Evolutionary conservation across 140 eudicot genomes (phyloP).

Genomic region (Cichorium intybus): DNA sequence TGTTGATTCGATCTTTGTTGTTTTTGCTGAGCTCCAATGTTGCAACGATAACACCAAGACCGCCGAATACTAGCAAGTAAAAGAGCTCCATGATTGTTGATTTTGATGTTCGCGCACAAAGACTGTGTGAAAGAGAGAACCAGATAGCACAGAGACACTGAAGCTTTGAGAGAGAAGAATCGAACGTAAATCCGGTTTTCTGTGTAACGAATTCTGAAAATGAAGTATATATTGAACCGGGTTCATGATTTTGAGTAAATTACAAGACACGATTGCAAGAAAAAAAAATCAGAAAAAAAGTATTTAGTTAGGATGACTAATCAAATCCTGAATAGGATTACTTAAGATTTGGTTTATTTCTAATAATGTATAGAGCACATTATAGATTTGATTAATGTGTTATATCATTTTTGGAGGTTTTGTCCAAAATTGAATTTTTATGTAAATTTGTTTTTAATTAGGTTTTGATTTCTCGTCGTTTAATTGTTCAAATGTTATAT

Average conservation of each 20-base stretch:
- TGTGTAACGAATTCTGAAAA: neutral
- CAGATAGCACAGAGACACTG: slow-evolving; percentile 17
- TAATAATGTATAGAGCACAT: neutral
- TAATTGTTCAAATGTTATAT: too few species aligned
- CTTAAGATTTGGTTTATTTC: neutral
- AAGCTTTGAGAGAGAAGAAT: neutral
- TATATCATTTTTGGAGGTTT: too few species aligned
- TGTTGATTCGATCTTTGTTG: slow-evolving; percentile 86
- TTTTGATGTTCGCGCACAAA: slow-evolving; percentile 17
- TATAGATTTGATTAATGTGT: too few species aligned
- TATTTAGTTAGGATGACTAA: neutral
- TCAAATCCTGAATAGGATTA: neutral
- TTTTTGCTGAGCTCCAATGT: slow-evolving; percentile 75
- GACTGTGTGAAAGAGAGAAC: slow-evolving; percentile 24
- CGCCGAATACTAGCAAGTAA: slow-evolving; percentile 78
- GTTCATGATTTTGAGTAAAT: neutral
- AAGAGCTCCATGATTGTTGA: slow-evolving; percentile 75
- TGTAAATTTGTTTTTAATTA: too few species aligned
- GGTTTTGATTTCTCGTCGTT: too few species aligned
- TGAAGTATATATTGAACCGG: neutral
- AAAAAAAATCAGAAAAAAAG: neutral
- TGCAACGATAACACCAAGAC: slow-evolving; percentile 62
- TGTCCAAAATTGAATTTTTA: too few species aligned
- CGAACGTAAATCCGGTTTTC: neutral
- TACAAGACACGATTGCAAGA: neutral